Percentiles rank a stretch among this genome's conserved stretches.
phyloP scores from a whole-genome alignment of 306 rosid genomes.

The Cicer cuneatum region DNA sequence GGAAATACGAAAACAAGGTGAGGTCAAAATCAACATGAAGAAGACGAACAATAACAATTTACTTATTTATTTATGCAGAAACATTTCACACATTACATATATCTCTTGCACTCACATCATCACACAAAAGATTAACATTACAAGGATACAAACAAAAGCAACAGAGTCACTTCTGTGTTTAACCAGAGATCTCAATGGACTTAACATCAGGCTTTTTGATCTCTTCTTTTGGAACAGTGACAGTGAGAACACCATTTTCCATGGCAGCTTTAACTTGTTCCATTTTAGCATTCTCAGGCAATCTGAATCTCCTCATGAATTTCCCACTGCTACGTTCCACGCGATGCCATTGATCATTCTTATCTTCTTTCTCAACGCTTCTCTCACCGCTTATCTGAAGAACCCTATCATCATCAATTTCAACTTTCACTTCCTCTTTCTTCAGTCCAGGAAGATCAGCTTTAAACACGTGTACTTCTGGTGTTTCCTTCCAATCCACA shows the following conservation, averaged over 20 bases:
- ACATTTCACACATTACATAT: not conserved
- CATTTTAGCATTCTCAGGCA: slow-evolving; percentile 44
- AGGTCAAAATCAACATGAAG: no score
- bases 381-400: slow-evolving; percentile 49
- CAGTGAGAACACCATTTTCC: slow-evolving; percentile 49
- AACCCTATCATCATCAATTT: slow-evolving; percentile 44
- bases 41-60: no score
- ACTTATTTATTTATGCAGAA: not conserved
- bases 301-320: slow-evolving; percentile 46
- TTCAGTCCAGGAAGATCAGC: slow-evolving; percentile 47
- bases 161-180: not conserved
- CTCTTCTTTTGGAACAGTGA: slow-evolving; percentile 41
- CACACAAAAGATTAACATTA: not conserved
- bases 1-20: no score
- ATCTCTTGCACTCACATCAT: not conserved
- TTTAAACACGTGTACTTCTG: slow-evolving; percentile 52
- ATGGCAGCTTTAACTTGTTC: slow-evolving; percentile 39
- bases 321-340: slow-evolving; percentile 50
- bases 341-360: slow-evolving; percentile 47
- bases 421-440: slow-evolving; percentile 46
- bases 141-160: not conserved
- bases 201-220: slow-evolving; percentile 35
- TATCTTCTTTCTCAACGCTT: slow-evolving; percentile 43
- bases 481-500: slow-evolving; percentile 50
- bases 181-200: slow-evolving; percentile 37